Conservation (phyloP, 257 asterid species). For the Orobanche coerulescens region DNA sequence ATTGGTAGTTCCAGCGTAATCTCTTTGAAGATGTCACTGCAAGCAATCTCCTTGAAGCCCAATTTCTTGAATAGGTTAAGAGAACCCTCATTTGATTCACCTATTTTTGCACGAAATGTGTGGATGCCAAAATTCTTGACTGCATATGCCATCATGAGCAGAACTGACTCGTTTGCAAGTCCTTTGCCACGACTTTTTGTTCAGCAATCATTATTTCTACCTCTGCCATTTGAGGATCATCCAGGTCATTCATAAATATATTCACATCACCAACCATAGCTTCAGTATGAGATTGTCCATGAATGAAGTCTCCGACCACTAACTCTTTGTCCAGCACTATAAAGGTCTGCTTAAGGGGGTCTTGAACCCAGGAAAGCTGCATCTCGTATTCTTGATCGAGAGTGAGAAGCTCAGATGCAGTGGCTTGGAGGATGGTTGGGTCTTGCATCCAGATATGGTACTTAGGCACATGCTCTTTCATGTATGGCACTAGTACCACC, state of each 20-base stretch:
- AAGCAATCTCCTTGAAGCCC: conserved; percentile 65
- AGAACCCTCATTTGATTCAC: conserved; percentile 70
- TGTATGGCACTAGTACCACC: conserved; percentile 76
- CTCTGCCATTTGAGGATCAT: too few species aligned
- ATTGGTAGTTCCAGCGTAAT: conserved; percentile 61
- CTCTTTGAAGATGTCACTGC: conserved; percentile 80
- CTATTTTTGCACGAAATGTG: conserved; percentile 61
- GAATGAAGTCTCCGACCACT: conserved; percentile 55
- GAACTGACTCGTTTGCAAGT: conserved; percentile 70
- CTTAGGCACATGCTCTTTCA: conserved; percentile 78
- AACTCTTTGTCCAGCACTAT: conserved; percentile 73
- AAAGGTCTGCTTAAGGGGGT: conserved; percentile 79
- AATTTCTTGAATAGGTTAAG: conserved; percentile 58
- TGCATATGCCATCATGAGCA: conserved; percentile 79
- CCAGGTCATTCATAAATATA: not conserved
- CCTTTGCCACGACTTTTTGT: conserved; percentile 80
- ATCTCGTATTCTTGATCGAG: conserved; percentile 71
- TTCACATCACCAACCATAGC: conserved; percentile 15
- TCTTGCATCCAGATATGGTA: conserved; percentile 97
- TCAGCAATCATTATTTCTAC: too few species aligned
- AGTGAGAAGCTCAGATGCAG: conserved; percentile 87
- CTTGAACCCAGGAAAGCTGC: conserved; percentile 86
- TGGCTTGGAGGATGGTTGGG: conserved; percentile 73
- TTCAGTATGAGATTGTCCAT: conserved; percentile 69
- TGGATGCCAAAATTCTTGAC: conserved; percentile 51